Conservation (phyloP, 768 basidiomycete species). For the Auriculariales sp. region DNA sequence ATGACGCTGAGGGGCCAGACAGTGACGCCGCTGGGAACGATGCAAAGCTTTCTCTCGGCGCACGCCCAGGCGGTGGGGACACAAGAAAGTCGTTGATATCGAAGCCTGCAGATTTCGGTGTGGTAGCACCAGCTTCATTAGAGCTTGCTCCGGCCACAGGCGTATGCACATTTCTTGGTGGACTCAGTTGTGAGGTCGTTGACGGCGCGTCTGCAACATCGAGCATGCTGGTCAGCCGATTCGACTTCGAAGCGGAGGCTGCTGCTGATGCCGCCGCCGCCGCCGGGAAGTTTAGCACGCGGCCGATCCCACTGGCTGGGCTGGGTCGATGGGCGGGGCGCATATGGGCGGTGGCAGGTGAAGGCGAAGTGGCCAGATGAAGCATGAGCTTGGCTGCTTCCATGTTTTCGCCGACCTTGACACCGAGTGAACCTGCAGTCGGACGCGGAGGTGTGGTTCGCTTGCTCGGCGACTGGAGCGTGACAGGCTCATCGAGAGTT, state of each 20-base stretch:
- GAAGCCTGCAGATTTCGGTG: slow-evolving; percentile 19
- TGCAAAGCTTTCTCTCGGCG: too few relatives aligned
- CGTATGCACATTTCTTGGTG: background rate
- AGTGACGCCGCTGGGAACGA: too few relatives aligned
- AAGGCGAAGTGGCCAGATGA: slow-evolving; percentile 73
- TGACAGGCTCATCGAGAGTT: slow-evolving; percentile 50
- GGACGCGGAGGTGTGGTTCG: slow-evolving; percentile 23
- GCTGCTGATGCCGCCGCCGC: background rate
- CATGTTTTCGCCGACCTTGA: slow-evolving; percentile 27
- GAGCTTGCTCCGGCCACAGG: background rate
- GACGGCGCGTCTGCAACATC: background rate
- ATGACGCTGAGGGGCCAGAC: background rate
- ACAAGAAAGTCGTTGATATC: slow-evolving; percentile 61
- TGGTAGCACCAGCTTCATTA: background rate
- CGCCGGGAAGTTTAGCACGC: slow-evolving; percentile 4
- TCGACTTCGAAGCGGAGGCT: background rate
- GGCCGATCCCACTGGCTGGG: background rate
- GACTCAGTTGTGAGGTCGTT: background rate
- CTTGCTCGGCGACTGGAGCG: slow-evolving; percentile 8
- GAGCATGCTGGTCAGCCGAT: background rate
- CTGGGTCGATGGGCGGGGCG: slow-evolving; percentile 5
- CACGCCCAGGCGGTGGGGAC: slow-evolving; percentile 53
- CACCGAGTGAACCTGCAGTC: too few relatives aligned
- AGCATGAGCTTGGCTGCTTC: slow-evolving; percentile 82
- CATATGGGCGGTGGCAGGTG: slow-evolving; percentile 31